Conservation (phyloP, 768 basidiomycete genomes). For the Leucosporidium yakuticum region DNA sequence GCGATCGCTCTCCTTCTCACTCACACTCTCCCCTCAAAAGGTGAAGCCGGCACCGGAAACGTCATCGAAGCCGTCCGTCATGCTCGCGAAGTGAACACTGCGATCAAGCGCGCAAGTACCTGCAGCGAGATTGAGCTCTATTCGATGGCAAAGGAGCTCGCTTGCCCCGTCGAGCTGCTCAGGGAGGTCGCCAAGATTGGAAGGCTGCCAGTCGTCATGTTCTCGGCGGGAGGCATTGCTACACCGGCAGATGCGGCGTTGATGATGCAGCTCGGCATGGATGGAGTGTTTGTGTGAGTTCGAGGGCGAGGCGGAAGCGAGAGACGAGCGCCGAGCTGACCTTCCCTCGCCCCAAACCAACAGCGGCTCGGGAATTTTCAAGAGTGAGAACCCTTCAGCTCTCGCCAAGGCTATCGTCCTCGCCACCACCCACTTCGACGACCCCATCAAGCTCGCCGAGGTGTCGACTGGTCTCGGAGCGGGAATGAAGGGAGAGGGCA, state of each 20-base stretch:
- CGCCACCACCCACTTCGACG: constrained; percentile 95
- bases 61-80: constrained; percentile 74
- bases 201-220: constrained; percentile 89
- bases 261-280: constrained; percentile 98
- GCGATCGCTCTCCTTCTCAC: neutral
- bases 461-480: constrained; percentile 47
- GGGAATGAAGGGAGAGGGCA: constrained; percentile 37
- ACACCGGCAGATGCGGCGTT: constrained; percentile 81
- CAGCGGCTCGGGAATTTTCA: constrained; percentile 86
- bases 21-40: neutral
- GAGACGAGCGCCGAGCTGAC: neutral
- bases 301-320: neutral
- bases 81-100: constrained; percentile 70
- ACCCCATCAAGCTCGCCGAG: constrained; percentile 84
- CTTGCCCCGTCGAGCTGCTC: constrained; percentile 88
- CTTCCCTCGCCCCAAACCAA: neutral
- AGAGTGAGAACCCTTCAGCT: constrained; percentile 89
- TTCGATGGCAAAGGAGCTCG: constrained; percentile 78
- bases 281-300: constrained; percentile 83
- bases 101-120: constrained; percentile 74
- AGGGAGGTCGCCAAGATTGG: constrained; percentile 94
- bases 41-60: constrained; percentile 49
- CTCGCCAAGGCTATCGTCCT: constrained; percentile 93
- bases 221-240: constrained; percentile 54
- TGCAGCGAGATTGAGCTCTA: constrained; percentile 96